These are phyloP conservation scores for Eutrema heterophyllum DNA, from an alignment of 345 rosid genomes.

Conservation along the genomic window DNA sequence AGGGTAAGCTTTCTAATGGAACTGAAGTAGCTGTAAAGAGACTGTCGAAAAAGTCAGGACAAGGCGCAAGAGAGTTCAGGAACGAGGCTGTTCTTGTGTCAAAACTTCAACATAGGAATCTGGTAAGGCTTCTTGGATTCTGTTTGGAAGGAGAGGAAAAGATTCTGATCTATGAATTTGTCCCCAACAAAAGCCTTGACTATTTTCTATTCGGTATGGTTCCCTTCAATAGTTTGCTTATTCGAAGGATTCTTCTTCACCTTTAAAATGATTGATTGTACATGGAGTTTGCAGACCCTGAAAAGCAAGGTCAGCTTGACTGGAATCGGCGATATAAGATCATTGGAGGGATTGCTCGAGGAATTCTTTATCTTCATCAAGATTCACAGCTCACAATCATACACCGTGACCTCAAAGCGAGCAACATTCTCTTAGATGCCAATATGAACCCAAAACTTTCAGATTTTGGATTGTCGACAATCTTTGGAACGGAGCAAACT, in stretches of 20 bases:
- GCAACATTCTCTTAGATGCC: conserved; percentile 26
- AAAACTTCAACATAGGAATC: conserved; percentile 52
- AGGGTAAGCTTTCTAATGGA: conserved; percentile 33
- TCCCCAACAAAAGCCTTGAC: conserved; percentile 48
- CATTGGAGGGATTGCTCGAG: conserved; percentile 31
- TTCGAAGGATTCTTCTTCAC: neutral
- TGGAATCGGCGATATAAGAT: conserved; percentile 23
- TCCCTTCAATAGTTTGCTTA: neutral
- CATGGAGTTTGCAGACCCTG: conserved; percentile 27
- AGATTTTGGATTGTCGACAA: conserved; percentile 30
- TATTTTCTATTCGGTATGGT: conserved; percentile 18
- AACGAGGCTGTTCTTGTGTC: conserved; percentile 46
- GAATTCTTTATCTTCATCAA: conserved; percentile 31
- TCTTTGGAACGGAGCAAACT: conserved; percentile 24
- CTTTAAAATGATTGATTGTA: neutral
- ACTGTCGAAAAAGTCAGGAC: conserved; percentile 37
- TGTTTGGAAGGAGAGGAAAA: conserved; percentile 43
- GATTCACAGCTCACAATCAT: conserved; percentile 33
- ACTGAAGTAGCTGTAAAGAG: conserved; percentile 50
- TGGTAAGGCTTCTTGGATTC: conserved; percentile 50
- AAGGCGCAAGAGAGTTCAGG: conserved; percentile 48
- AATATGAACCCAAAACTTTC: conserved; percentile 31
- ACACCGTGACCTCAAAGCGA: conserved; percentile 33
- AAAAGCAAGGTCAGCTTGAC: conserved; percentile 18
- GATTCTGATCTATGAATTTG: conserved; percentile 46